Conservation (phyloP, 2,329 filamentous ascomycete species). For the Hymenoscyphus linearis region DNA sequence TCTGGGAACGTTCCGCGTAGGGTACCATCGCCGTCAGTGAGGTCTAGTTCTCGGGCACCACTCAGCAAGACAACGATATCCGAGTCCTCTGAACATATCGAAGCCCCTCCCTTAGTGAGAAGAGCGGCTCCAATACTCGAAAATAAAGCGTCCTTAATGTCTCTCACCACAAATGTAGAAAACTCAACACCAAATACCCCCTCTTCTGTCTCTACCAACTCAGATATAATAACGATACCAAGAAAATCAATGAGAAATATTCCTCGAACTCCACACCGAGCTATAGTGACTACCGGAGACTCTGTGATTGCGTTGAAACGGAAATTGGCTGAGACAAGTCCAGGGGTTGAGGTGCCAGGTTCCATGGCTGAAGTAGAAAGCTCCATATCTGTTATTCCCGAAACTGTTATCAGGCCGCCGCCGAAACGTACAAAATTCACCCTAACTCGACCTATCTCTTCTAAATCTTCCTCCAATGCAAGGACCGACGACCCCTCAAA, state of each 20-base stretch:
- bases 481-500: not conserved
- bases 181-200: not conserved
- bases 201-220: not conserved
- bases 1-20: not conserved
- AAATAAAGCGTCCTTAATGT: not conserved
- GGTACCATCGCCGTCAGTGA: not conserved
- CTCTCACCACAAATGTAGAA: not conserved
- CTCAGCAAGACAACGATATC: not conserved
- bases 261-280: not conserved
- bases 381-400: not conserved
- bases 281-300: not conserved
- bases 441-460: not conserved
- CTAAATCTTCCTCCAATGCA: not conserved
- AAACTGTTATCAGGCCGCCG: not conserved
- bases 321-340: not conserved
- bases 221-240: not conserved
- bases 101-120: not conserved
- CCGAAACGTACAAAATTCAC: not conserved
- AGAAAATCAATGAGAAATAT: not conserved
- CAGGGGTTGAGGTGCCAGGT: not conserved
- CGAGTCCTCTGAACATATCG: not conserved
- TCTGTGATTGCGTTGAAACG: conserved; percentile 1
- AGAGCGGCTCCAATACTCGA: not conserved
- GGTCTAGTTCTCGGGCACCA: not conserved
- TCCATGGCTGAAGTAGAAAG: not conserved